A percentile compares a stretch with the other conserved stretches of the same genome.
phyloP scores from a whole-genome alignment of 192 early-diverging fungal genomes.

The Backusella liffmaniae region DNA sequence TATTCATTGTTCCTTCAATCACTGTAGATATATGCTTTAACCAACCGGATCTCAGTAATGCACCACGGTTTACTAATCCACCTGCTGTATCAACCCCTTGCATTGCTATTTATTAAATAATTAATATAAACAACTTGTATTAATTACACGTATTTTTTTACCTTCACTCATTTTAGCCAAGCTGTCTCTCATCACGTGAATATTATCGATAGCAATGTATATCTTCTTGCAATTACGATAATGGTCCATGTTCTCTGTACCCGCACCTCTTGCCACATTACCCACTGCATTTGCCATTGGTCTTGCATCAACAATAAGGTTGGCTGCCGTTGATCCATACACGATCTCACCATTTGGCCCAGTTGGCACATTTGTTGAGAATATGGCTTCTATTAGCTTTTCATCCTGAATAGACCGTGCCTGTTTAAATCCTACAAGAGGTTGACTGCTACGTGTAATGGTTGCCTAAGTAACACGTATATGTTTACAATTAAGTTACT shows the following conservation, averaged over 20 bases:
- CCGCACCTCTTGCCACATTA: constrained; percentile 90
- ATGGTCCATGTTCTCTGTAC: constrained; percentile 93
- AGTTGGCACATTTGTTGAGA: constrained; percentile 60
- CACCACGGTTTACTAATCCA: constrained; percentile 42
- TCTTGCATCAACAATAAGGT: constrained; percentile 95
- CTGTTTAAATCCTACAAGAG: constrained; percentile 94
- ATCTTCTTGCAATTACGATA: constrained; percentile 85
- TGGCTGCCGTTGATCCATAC: constrained; percentile 53
- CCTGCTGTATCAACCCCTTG: constrained; percentile 47
- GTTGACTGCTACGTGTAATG: constrained; percentile 93
- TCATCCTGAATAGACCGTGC: constrained; percentile 97
- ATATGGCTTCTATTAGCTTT: constrained; percentile 91
- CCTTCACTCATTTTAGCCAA: constrained; percentile 81
- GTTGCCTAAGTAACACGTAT: constrained; percentile 51
- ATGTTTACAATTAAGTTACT: no score
- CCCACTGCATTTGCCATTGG: constrained; percentile 93
- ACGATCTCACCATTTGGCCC: constrained; percentile 39
- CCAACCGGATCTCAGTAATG: constrained; percentile 79
- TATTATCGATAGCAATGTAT: constrained; percentile 95
- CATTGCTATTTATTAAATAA: constrained; percentile 38
- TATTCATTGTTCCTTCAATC: constrained; percentile 74
- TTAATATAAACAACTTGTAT: background rate
- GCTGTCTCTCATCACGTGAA: constrained; percentile 95
- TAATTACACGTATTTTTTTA: constrained; percentile 29
- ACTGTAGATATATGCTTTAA: constrained; percentile 82